Base-by-base conservation (phyloP, 371 early-diverging fungal species). In the Mucor sp. region DNA sequence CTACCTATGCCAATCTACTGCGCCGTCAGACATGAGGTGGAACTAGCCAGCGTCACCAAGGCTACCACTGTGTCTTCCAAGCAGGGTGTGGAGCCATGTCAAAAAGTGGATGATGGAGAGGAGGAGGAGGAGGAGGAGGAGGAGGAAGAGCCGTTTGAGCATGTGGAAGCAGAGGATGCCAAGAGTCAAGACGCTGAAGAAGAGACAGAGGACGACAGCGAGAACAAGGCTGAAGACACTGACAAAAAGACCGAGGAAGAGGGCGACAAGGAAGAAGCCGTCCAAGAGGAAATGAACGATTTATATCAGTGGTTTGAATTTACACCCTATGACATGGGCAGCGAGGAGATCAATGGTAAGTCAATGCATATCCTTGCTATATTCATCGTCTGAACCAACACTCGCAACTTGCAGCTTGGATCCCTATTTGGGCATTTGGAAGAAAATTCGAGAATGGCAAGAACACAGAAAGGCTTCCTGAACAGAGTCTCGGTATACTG, bases 231-330 rank as follows among this genome's bases (percentile, higher is more conserved):
- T 33, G 15, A 58, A 58, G 65, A 56, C 27, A 28, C 43, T 17
- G 25, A 41, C 15, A 41, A 21, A 33, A 33, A 33, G 1, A 21
- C 57, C 3, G 56, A 43, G 25, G 32, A 4, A 1, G 23, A 60
- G 7, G 17, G 35, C 4, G 43, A 39, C 8, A 41, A 55, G 17
- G 3, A 25, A 33, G 27, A 62, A n/a, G 62, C 27, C 3, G 8
- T 14, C 6, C 0, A 25, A 47, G 33, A 43, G 4, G 60, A 59
- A 56, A 19, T 14, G 17, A 61, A 65, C 4, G 59, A 66, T 44
- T 55, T 66, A 8, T 92, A 89, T 68, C 91, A 90, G 59, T 93
- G 94, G 94, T 91, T 91, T 68, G 94, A 93, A 62, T 83, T 92
- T 67, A 90, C 86, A 2, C 93, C 94, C 3, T 91, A 86, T 66